Evolutionary conservation across 2,329 filamentous ascomycete species (phyloP), one percentile per base, ranked within the genome.

Genomic region (Phyllosticta paracitricarpa): DNA sequence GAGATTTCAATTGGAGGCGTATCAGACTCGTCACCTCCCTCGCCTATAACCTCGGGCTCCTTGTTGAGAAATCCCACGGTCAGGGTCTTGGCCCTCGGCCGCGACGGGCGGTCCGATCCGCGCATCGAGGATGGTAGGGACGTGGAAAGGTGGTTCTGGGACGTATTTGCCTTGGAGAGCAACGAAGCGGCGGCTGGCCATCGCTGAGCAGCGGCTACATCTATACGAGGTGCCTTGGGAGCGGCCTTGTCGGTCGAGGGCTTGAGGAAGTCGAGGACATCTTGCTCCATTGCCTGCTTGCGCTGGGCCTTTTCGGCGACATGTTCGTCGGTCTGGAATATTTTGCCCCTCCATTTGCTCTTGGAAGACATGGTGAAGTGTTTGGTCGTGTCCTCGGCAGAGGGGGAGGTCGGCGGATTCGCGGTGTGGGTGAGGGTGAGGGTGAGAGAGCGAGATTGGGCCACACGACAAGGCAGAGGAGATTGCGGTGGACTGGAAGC

Each of bases 11-110:
- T 78, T 1, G 86, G 83, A 1, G 89, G 89, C 8, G 82, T 77
- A 59, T 89, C 85, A 60, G 88, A 87, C 72, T 96, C 91, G 69
- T 97, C 93, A 35, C 93, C 93, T 62, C 93, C 93, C 73, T 93
- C 87, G 55, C 93, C 93, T 69, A 97, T 97, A 64, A 96, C 75
- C 55, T 91, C 88, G 6, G 92, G 91, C 60, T 82, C 79, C 9
- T 81, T 82, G 66, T 89, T 84, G 58, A 82, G 82, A 68, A 97
- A 97, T 61, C 81, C 84, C 40, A 97, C 92, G 4, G 78, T 78
- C 64, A 94, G 77, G 9, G 88, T 88, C 73, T 89, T 89, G 69
- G 82, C 84, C 60, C 76, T 78, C 67, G 77, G 68, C n/a, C 60
- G 55, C 17, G 55, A 54, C 40, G 72, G 73, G 73, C 67, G 73